These are phyloP conservation scores for Chrysanthemum seticuspe DNA, from an alignment of 129 eudicot species.

Conservation along the genomic window DNA sequence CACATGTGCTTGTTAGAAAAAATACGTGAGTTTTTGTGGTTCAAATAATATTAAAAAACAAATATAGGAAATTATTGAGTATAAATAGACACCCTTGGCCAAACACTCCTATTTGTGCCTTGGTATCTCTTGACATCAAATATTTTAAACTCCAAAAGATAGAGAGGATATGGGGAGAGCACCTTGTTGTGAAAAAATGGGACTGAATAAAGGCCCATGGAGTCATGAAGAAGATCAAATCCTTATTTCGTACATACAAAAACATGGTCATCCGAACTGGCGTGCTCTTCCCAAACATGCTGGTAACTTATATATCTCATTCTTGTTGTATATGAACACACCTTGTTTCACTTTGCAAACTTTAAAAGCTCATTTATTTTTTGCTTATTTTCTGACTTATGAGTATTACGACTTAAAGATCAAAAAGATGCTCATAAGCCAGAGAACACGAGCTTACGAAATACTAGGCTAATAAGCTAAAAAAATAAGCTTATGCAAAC, in stretches of 20 bases:
- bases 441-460: no score
- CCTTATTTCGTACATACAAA: conserved; percentile 48
- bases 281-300: conserved; percentile 83
- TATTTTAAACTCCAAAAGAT: background rate
- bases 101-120: conserved; percentile 17
- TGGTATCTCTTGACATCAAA: conserved; percentile 14
- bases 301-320: conserved; percentile 36
- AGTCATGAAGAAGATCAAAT: conserved; percentile 64
- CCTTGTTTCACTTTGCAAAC: no score
- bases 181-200: conserved; percentile 83
- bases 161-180: conserved; percentile 69
- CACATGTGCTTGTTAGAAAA: no score
- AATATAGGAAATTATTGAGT: background rate
- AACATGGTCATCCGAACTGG: conserved; percentile 76
- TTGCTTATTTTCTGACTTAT: no score
- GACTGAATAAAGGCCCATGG: conserved; percentile 91
- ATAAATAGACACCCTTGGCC: conserved; percentile 29
- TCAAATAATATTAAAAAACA: background rate
- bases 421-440: no score
- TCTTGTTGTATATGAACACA: background rate
- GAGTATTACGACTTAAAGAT: no score
- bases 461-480: no score
- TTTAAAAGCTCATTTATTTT: background rate
- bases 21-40: no score
- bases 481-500: no score